A percentile compares a stretch with the other conserved stretches of the same genome.
These are phyloP conservation scores for Oenanthe javanica DNA, from an alignment of 140 eudicot genomes.

Conservation along the genomic window DNA sequence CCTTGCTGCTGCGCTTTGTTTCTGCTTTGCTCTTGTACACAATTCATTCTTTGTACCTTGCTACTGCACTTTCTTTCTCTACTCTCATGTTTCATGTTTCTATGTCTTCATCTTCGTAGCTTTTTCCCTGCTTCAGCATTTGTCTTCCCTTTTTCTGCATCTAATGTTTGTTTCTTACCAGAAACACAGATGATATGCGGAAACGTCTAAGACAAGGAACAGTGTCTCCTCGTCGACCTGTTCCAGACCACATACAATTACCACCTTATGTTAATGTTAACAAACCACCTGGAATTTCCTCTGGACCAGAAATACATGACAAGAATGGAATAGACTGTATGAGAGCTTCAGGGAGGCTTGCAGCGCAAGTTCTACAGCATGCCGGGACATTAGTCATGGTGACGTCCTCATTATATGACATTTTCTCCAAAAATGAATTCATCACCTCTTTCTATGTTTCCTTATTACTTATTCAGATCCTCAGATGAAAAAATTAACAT, in stretches of 20 bases:
- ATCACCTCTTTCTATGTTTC: not conserved
- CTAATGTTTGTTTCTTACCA: no score
- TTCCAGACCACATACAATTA: slow-evolving; percentile 60
- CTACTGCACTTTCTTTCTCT: no score
- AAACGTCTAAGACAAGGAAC: slow-evolving; percentile 63
- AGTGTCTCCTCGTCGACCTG: slow-evolving; percentile 74
- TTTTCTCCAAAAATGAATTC: not conserved
- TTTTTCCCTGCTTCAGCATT: no score
- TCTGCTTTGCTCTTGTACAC: no score
- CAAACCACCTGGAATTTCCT: slow-evolving; percentile 55
- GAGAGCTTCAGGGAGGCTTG: slow-evolving; percentile 94
- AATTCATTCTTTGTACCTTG: no score
- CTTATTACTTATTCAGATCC: not conserved
- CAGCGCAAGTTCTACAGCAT: slow-evolving; percentile 87
- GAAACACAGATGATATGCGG: not conserved
- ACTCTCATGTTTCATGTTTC: no score
- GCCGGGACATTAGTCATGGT: slow-evolving; percentile 96
- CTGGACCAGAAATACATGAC: slow-evolving; percentile 72
- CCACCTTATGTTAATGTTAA: slow-evolving; percentile 70
- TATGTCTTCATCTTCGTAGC: no score
- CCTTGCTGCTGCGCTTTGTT: no score
- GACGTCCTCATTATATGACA: slow-evolving; percentile 1
- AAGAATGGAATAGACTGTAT: slow-evolving; percentile 64
- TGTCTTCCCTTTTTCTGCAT: no score
- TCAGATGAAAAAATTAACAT: no score